Base-by-base conservation (phyloP, 371 early-diverging fungal species). In the Caulochytrium protostelioides region DNA sequence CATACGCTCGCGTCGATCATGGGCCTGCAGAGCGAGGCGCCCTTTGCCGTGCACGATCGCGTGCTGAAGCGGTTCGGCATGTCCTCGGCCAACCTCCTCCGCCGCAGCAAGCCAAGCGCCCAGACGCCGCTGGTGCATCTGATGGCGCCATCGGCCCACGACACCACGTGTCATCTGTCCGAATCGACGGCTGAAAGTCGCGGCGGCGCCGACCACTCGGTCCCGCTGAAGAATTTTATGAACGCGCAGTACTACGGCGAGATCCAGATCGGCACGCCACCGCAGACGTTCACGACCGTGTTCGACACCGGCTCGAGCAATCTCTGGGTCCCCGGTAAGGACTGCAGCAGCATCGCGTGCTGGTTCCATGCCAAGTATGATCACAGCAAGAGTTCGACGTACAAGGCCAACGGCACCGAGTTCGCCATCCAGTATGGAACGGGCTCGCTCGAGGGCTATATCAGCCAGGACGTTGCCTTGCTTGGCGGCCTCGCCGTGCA, bases 161-260 rank as follows among this genome's bases (percentile, higher is more conserved):
- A n/a, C n/a, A n/a, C n/a, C n/a, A n/a, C n/a, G n/a, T n/a, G n/a
- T n/a, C n/a, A n/a, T n/a, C n/a, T n/a, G n/a, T n/a, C n/a, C n/a
- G n/a, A n/a, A n/a, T n/a, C n/a, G n/a, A n/a, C n/a, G n/a, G n/a
- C n/a, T n/a, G n/a, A n/a, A n/a, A n/a, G n/a, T n/a, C n/a, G n/a
- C n/a, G 56, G 63, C 22, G 76, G 72, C 37, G 53, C 36, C 15
- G 44, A 38, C 9, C 21, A 29, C n/a, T 16, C 14, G 14, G 28
- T 22, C 24, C 52, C 10, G 62, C 59, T 12, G 44, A 70, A 10
- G 77, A 78, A 92, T 68, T 92, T 74, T 46, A 74, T 83, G 80
- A 87, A 95, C 50, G 91, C 91, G 14, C 91, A 89, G 63, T 87
- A 86, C 64, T 89, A 72, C 50, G 86, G 85, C 16, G 82, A 81